phyloP scores from a whole-genome alignment of 108 stramenopile genomes.

The Skeletonema costatum region DNA sequence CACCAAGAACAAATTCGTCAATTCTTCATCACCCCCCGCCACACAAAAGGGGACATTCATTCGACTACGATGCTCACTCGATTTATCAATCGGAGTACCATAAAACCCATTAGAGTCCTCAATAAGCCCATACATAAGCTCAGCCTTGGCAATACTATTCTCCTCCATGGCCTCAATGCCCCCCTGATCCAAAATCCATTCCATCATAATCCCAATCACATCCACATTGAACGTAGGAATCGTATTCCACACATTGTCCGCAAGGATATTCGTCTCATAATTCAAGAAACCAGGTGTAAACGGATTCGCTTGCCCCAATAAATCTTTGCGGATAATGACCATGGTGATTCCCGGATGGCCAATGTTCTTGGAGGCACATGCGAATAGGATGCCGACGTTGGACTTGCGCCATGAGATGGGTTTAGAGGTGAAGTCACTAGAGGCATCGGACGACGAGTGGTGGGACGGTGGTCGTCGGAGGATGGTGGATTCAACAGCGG shows the following conservation, averaged over 20 bases:
- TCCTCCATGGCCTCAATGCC: conserved; percentile 41
- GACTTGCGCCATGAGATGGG: conserved; percentile 45
- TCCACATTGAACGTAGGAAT: conserved; percentile 52
- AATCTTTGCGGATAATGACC: conserved; percentile 42
- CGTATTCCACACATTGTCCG: conserved; percentile 53
- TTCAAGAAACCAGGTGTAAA: conserved; percentile 38
- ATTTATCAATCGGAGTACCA: conserved; percentile 12
- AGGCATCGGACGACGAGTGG: conserved; percentile 36
- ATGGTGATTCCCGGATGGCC: conserved; percentile 53
- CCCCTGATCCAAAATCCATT: conserved; percentile 42
- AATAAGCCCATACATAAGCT: conserved; percentile 37
- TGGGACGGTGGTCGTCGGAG: neutral
- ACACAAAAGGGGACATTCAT: conserved; percentile 51
- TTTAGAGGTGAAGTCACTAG: conserved; percentile 45
- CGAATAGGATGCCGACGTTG: conserved; percentile 46
- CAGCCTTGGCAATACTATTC: conserved; percentile 20
- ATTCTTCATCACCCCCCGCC: conserved; percentile 24
- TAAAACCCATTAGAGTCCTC: conserved; percentile 46
- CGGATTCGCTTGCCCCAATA: conserved; percentile 27
- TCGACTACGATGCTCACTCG: conserved; percentile 21
- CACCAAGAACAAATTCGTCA: conserved; percentile 44
- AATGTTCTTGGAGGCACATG: conserved; percentile 60
- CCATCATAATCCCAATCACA: conserved; percentile 47
- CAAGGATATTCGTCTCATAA: conserved; percentile 35
- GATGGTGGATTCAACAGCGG: conserved; percentile 33